phyloP scores from a whole-genome alignment of 2,329 filamentous ascomycete species.

The Aspergillus pseudoterreus region DNA sequence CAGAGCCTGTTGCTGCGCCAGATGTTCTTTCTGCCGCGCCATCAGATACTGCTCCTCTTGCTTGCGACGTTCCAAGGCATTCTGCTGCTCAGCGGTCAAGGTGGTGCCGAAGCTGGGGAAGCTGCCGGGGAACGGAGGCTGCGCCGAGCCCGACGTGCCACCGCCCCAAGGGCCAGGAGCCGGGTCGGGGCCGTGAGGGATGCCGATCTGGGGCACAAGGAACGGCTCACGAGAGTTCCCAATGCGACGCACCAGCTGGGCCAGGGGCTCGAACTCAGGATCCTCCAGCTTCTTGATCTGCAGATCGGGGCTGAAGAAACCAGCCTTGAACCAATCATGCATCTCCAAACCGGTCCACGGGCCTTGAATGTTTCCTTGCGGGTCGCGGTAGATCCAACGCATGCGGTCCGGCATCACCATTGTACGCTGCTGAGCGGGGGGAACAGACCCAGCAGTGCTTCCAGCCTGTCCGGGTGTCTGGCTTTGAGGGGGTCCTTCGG shows the following conservation, averaged over 20 bases:
- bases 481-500: constrained; percentile 27
- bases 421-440: constrained; percentile 67
- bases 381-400: constrained; percentile 97
- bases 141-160: constrained; percentile 57
- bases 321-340: constrained; percentile 99
- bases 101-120: constrained; percentile 97
- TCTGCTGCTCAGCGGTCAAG: constrained; percentile 94
- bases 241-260: constrained; percentile 90
- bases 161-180: constrained; percentile 49
- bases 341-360: constrained; percentile 96
- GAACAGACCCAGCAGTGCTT: constrained; percentile 59
- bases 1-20: constrained; percentile 80
- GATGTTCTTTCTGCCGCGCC: constrained; percentile 90
- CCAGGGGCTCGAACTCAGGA: constrained; percentile 87
- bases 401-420: constrained; percentile 99
- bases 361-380: constrained; percentile 85
- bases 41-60: constrained; percentile 97
- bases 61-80: constrained; percentile 91
- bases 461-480: constrained; percentile 33
- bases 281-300: constrained; percentile 95
- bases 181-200: constrained; percentile 76
- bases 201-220: constrained; percentile 93
- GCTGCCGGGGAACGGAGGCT: constrained; percentile 85
- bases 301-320: constrained; percentile 92
- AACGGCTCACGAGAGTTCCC: constrained; percentile 97